A percentile compares a stretch with the other conserved stretches of the same genome.
These are phyloP conservation scores for Globisporangium parvum DNA, from an alignment of 352 stramenopile genomes.

Conservation along the genomic window DNA sequence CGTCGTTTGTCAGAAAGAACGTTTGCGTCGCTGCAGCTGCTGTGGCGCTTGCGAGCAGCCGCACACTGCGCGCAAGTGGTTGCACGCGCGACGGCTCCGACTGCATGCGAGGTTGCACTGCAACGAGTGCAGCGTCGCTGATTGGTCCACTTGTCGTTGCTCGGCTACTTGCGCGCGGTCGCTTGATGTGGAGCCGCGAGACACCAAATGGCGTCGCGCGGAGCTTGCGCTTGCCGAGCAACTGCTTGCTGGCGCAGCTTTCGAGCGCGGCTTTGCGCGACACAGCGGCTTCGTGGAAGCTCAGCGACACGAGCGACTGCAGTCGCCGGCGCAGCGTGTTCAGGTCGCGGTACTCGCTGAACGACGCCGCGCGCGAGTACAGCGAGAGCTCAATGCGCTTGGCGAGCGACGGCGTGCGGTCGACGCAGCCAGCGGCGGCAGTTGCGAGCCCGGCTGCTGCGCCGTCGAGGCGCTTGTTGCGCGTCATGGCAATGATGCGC, in stretches of 20 bases:
- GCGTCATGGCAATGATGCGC: slow-evolving; percentile 84
- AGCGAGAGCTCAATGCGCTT: slow-evolving; percentile 85
- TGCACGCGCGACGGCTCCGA: too few relatives aligned
- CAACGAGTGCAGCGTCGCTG: too few relatives aligned
- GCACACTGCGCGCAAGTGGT: slow-evolving; percentile 1
- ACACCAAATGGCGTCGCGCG: slow-evolving; percentile 47
- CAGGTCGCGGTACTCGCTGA: slow-evolving; percentile 81
- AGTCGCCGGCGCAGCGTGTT: slow-evolving; percentile 76
- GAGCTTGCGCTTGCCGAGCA: slow-evolving; percentile 49
- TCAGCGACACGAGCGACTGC: slow-evolving; percentile 83
- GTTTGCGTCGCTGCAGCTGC: slow-evolving; percentile 17
- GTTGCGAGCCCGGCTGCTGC: slow-evolving; percentile 14
- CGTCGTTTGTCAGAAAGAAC: slow-evolving; percentile 72
- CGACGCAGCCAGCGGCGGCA: slow-evolving; percentile 20
- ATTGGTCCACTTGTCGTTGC: neutral
- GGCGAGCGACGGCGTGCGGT: slow-evolving; percentile 72
- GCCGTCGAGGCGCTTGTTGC: slow-evolving; percentile 44
- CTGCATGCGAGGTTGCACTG: too few relatives aligned
- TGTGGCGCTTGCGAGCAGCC: neutral
- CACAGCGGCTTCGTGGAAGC: slow-evolving; percentile 78
- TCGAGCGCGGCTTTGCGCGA: slow-evolving; percentile 32
- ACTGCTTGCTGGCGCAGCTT: slow-evolving; percentile 17
- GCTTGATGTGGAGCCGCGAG: slow-evolving; percentile 55
- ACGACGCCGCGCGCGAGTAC: slow-evolving; percentile 75
- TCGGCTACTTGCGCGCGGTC: slow-evolving; percentile 16